A percentile compares a stretch with the other conserved stretches of the same genome.
phyloP scores from a whole-genome alignment of 2,329 filamentous ascomycete genomes.

The Phoma sp. region DNA sequence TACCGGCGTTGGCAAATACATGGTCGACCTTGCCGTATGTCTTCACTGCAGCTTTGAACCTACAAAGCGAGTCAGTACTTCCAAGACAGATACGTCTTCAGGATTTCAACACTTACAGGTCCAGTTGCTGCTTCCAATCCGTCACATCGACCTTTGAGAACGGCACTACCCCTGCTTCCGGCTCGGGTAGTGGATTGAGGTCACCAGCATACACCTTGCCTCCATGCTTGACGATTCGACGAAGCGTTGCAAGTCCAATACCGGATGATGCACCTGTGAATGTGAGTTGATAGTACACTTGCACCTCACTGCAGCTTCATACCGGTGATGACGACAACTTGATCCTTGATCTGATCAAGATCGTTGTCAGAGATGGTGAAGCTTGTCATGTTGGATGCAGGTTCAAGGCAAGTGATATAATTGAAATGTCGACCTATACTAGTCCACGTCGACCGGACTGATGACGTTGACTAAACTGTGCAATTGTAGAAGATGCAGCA shows the following conservation, averaged over 20 bases:
- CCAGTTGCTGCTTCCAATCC: slow-evolving; percentile 59
- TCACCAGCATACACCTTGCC: slow-evolving; percentile 65
- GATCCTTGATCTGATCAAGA: slow-evolving; percentile 54
- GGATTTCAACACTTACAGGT: slow-evolving; percentile 35
- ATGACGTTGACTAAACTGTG: not conserved
- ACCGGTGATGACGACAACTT: slow-evolving; percentile 64
- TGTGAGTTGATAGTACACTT: not conserved
- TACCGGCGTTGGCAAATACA: slow-evolving; percentile 52
- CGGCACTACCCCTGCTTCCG: slow-evolving; percentile 28
- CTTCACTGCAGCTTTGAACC: slow-evolving; percentile 59
- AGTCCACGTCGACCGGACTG: not conserved
- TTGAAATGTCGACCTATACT: not conserved
- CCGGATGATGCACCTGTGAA: slow-evolving; percentile 63
- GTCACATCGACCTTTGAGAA: slow-evolving; percentile 45
- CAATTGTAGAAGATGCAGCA: too few relatives aligned
- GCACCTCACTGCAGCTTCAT: slow-evolving; percentile 2
- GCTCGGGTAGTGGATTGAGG: slow-evolving; percentile 53
- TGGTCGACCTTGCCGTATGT: slow-evolving; percentile 54
- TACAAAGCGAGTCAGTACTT: not conserved
- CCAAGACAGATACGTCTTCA: too few relatives aligned
- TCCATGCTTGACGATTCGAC: slow-evolving; percentile 60
- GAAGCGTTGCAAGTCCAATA: slow-evolving; percentile 65
- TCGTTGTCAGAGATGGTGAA: slow-evolving; percentile 57
- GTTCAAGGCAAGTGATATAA: not conserved
- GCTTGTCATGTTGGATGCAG: slow-evolving; percentile 38